These are phyloP conservation scores for Pseudognaphalium luteoalbum DNA, from an alignment of 129 eudicot species.

Conservation along the genomic window DNA sequence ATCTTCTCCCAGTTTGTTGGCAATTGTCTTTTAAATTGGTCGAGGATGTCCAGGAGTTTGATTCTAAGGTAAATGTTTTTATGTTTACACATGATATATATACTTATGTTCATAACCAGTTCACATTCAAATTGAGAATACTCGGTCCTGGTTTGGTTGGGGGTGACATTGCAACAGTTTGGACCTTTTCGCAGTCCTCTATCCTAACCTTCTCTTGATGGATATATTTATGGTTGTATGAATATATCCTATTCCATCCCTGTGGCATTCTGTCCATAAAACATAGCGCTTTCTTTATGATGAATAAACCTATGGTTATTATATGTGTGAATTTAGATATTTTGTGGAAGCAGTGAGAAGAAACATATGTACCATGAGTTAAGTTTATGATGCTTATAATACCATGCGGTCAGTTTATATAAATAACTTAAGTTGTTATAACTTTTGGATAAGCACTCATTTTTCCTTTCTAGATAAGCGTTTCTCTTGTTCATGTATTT, in stretches of 20 bases:
- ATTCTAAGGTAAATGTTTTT: conserved; percentile 67
- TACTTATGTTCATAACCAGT: background rate
- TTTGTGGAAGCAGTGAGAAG: background rate
- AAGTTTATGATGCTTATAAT: background rate
- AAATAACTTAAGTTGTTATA: background rate
- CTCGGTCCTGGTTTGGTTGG: background rate
- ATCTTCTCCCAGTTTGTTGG: conserved; percentile 93
- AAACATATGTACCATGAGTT: background rate
- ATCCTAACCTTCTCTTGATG: background rate
- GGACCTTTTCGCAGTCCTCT: background rate
- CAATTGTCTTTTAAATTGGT: conserved; percentile 74
- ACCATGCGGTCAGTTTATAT: background rate
- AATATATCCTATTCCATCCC: background rate
- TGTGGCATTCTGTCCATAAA: conserved; percentile 1
- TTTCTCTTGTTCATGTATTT: background rate
- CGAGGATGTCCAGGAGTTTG: conserved; percentile 92
- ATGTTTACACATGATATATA: background rate
- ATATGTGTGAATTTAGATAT: background rate
- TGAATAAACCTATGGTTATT: background rate
- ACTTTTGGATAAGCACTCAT: background rate
- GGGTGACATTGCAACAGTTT: background rate
- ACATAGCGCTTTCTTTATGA: background rate
- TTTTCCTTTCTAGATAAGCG: background rate
- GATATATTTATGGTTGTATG: background rate
- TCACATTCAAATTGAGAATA: background rate